Conservation (phyloP, 305 asterid genomes). For the Fraxinus albicans region DNA sequence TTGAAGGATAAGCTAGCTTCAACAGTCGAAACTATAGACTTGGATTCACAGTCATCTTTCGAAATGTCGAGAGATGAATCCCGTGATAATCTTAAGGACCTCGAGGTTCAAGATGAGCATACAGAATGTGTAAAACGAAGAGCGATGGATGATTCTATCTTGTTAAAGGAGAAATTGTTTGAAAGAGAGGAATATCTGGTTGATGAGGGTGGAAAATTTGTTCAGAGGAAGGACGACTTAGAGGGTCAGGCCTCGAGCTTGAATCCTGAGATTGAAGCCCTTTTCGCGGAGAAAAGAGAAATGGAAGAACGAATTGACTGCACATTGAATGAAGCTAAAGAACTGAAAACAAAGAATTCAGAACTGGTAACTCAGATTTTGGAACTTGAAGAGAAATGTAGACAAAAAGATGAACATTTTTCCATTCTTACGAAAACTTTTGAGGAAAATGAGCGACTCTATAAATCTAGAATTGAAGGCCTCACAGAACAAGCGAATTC, state of each 20-base stretch:
- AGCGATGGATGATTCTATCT: constrained; percentile 8
- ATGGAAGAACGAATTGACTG: constrained; percentile 25
- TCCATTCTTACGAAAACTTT: constrained; percentile 19
- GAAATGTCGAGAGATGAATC: constrained; percentile 22
- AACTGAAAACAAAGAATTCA: constrained; percentile 28
- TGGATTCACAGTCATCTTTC: constrained; percentile 25
- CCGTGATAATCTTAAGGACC: constrained; percentile 34
- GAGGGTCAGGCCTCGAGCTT: constrained; percentile 24
- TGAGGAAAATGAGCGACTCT: constrained; percentile 30
- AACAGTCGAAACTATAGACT: constrained; percentile 25
- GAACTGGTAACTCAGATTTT: constrained; percentile 22
- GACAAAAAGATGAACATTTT: constrained; percentile 35
- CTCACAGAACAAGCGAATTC: constrained; percentile 21
- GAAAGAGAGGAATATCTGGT: neutral
- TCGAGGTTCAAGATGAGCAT: constrained; percentile 38
- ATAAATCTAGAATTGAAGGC: constrained; percentile 30
- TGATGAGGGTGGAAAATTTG: constrained; percentile 18
- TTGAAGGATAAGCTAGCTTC: constrained; percentile 39
- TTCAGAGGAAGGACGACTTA: constrained; percentile 16
- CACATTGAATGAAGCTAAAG: constrained; percentile 24
- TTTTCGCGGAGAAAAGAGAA: constrained; percentile 21
- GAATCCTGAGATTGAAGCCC: constrained; percentile 27
- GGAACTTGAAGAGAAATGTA: constrained; percentile 22
- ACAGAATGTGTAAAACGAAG: constrained; percentile 20
- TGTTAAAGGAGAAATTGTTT: too few relatives aligned